Percentiles rank a stretch among this genome's conserved stretches.
Conservation (phyloP, 257 asterid species). For the Solanum virginianum region DNA sequence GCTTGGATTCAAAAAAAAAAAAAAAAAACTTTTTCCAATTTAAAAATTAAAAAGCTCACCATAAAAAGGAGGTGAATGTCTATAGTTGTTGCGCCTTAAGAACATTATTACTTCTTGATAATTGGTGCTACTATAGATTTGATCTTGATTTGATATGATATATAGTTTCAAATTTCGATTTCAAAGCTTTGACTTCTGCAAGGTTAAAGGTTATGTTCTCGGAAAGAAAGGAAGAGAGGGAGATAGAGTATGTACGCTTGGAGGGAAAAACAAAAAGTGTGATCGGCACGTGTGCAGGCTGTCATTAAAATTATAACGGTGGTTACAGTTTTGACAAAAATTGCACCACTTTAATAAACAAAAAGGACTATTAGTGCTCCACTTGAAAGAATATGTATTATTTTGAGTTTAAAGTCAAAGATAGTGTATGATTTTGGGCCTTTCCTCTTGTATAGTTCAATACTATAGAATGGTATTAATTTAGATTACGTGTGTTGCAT, state of each 20-base stretch:
- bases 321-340: not conserved
- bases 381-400: too few relatives aligned
- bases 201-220: not conserved
- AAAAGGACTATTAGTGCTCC: too few relatives aligned
- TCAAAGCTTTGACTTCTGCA: not conserved
- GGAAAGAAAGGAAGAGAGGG: not conserved
- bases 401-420: too few relatives aligned
- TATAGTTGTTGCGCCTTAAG: not conserved
- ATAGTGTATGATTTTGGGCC: too few relatives aligned
- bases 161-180: not conserved
- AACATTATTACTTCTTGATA: not conserved
- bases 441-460: too few relatives aligned
- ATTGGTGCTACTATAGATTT: not conserved
- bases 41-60: too few relatives aligned
- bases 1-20: too few relatives aligned
- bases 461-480: too few relatives aligned
- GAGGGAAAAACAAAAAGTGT: not conserved
- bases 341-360: not conserved
- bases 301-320: not conserved
- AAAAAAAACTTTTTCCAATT: too few relatives aligned
- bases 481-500: too few relatives aligned
- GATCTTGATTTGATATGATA: not conserved
- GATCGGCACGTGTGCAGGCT: not conserved
- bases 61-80: not conserved
- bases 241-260: not conserved